phyloP scores from a whole-genome alignment of 2,329 filamentous ascomycete genomes.

The Curvularia eragrostidis region DNA sequence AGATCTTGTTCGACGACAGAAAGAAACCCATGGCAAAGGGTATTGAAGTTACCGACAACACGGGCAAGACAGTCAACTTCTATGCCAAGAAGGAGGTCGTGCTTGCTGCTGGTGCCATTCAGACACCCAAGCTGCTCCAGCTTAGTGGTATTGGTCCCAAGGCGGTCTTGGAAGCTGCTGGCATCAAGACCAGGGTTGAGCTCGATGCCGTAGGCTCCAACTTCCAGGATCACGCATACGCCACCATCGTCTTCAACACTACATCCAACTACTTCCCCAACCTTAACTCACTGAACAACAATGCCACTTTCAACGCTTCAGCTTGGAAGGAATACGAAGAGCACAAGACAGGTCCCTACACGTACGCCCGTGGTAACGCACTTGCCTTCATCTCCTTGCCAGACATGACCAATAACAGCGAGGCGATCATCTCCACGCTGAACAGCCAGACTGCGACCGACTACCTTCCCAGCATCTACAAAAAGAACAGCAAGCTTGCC shows the following conservation, averaged over 20 bases:
- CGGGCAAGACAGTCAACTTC: conserved; percentile 16
- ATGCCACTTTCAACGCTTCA: conserved; percentile 44
- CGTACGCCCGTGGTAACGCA: conserved; percentile 34
- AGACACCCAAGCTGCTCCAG: conserved; percentile 62
- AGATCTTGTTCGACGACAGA: conserved; percentile 29
- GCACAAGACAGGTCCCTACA: conserved; percentile 43
- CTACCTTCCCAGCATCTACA: conserved; percentile 36
- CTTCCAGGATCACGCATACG: conserved; percentile 44
- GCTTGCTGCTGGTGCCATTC: conserved; percentile 63
- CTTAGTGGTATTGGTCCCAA: conserved; percentile 43
- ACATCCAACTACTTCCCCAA: conserved; percentile 33
- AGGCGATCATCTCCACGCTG: conserved; percentile 11
- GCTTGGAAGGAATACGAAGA: conserved; percentile 41
- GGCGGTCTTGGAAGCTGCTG: conserved; percentile 37
- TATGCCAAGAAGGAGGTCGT: conserved; percentile 60
- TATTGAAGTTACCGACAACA: conserved; percentile 27
- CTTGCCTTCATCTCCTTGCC: conserved; percentile 36
- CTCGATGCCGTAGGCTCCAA: conserved; percentile 44
- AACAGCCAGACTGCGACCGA: conserved; percentile 21
- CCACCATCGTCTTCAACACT: conserved; percentile 33
- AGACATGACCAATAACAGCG: conserved; percentile 27
- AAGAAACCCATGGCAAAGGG: conserved; percentile 28
- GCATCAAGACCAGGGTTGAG: conserved; percentile 34
- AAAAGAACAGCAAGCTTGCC: conserved; percentile 28
- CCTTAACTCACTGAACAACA: conserved; percentile 30